These are phyloP conservation scores for Fraxinus albicans DNA, from an alignment of 305 asterid genomes.

Conservation along the genomic window DNA sequence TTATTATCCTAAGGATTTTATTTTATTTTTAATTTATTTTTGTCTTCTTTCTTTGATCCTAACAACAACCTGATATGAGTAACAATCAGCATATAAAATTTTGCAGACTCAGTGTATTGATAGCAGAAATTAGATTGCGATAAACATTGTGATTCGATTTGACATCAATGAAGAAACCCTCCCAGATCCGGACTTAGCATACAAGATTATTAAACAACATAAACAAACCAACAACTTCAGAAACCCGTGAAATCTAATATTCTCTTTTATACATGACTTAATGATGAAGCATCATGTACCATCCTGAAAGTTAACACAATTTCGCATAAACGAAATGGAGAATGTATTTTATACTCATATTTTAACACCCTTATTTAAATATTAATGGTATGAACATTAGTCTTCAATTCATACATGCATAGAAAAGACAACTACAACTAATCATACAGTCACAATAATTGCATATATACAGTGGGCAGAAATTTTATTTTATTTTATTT, in stretches of 20 bases:
- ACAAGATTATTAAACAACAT: background rate
- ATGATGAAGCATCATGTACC: background rate
- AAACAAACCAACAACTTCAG: background rate
- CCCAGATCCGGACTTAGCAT: background rate
- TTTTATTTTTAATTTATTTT: background rate
- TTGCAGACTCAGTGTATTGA: background rate
- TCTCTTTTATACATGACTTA: background rate
- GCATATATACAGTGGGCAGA: background rate
- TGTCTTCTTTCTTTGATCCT: background rate
- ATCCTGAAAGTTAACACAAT: background rate
- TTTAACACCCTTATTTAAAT: background rate
- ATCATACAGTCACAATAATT: background rate
- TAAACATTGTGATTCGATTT: background rate
- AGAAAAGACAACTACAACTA: background rate
- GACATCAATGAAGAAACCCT: background rate
- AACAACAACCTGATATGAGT: slow-evolving; percentile 2
- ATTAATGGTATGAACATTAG: background rate
- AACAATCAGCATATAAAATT: background rate
- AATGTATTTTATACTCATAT: background rate
- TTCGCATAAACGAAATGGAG: background rate
- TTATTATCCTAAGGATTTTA: background rate
- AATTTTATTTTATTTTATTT: background rate
- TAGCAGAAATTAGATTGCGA: background rate
- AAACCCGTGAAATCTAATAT: background rate
- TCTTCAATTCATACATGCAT: background rate